Evolutionary conservation across 805 yeast species (phyloP), one percentile per base, ranked within the genome.

Genomic region (Starmerella riodocensis): DNA sequence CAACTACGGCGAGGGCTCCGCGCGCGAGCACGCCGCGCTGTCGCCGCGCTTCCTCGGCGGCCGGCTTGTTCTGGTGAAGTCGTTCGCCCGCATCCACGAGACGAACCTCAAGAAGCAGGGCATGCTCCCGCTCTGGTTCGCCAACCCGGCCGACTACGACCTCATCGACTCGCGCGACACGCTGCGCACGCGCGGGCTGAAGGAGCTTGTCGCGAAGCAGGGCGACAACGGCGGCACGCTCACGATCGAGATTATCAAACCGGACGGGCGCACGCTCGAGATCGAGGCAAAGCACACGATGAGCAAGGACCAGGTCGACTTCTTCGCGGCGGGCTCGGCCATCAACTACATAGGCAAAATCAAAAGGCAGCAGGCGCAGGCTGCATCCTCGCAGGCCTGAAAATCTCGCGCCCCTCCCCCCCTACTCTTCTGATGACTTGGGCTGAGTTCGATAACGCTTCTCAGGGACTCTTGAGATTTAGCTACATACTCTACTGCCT

Each of bases 1-100:
- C 59, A 88, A 88, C 64, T 91, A 88, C 57, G 98, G 98, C 64
- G 98, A 88, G 67, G 98, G 98, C 54, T 86, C 96, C 36, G 96
- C 98, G 24, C 81, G 98, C 72, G 98, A 88, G 62, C 98, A 88
- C 56, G 98, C 98, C 33, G 97, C 97, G 13, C 69, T 91, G 51
- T 83, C 91, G 25, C 98, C 97, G 41, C 73, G 93, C 63, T 91
- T 82, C 67, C 70, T 91, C 32, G 97, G 96, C 45, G 97, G 98
- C 47, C 64, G 77, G 42, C 73, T 85, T 48, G 79, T 88, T 47
- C 66, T 88, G 46, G 93, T 83, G 53, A 88, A 86, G 63, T 86
- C 96, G 8, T 88, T 88, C 65, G 98, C 98, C 26, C 79, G 98
- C 70, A 88, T 88, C 55, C 98, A 88, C 64, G 98, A 88, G 67